Base-by-base conservation (phyloP, 345 rosid species). In the Salix arbutifolia region DNA sequence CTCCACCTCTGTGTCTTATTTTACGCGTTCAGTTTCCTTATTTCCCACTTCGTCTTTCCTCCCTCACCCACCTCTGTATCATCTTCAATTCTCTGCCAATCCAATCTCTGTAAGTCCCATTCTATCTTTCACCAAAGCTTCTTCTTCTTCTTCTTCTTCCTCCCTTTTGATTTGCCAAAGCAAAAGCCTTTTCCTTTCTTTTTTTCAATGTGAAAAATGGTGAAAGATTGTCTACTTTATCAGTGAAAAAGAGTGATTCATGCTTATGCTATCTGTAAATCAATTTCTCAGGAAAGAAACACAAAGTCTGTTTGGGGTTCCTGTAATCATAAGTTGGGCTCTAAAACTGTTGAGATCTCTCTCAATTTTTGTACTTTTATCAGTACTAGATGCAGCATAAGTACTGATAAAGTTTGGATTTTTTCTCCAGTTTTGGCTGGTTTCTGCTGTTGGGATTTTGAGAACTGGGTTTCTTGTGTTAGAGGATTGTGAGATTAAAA, bases 401-500 rank as follows among this genome's bases (percentile, higher is more conserved):
- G 9, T 18, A 31, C 9, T 18, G 26, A 23, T n/a, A 26, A 18
- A 19, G 31, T 65, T 70, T 38, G 23, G 26, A 25, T 25, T 18
- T 56, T 73, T 11, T 53, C 3, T 9, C 10, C 12, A 70, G 60
- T 21, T 16, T 69, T 38, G 65, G 3, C 28, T 62, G 71, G 9
- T 76, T 35, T 11, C 37, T 2, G 33, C 18, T 35, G 30, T 26
- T 62, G 6, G 28, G 16, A 76, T 61, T 62, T 62, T 67, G 80
- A 72, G 82, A 71, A 78, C 16, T 70, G 73, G 79, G 79, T 68
- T 66, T 76, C 67, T 76, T 26, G 67, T 40, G 66, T 58, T 71
- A 14, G 17, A 23, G 18, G 18, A 12, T 46, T 46, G 16, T 46
- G 25, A 62, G 31, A 62, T 62, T 62, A 28, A 62, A 62, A 21